Base-by-base conservation (phyloP, 768 basidiomycete genomes). In the Hericium erinaceus region DNA sequence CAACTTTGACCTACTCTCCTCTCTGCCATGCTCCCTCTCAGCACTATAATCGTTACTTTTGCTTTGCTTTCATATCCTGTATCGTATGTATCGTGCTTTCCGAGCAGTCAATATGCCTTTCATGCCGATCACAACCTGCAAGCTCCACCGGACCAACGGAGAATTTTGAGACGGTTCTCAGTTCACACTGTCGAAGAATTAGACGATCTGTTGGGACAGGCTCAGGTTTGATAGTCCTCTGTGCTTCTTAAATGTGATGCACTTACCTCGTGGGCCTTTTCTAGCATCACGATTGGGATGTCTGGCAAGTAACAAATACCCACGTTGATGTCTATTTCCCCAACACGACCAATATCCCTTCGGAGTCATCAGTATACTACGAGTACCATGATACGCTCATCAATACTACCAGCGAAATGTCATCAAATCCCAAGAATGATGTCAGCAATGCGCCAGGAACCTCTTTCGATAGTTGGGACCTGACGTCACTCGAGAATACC, bases 261-360 rank as follows among this genome's bases (percentile, higher is more conserved):
- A 18, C 16, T 46, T 9, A 46, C 16, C 4, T 8, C 44, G 15
- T 16, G 44, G 15, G 2, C n/a, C 16, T 33, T n/a, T n/a, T 0
- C 8, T 53, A 82, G 81, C 65, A 70, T 20, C 64, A 76, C 55
- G 65, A 73, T 54, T 70, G 79, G 44, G 80, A 83, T 61, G 61
- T 84, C 5, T 84, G 82, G 83, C 76, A 79, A 57, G 67, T 75
- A 16, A 68, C 72, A 1, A 63, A 54, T 9, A 70, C 75, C 8
- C 69, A 79, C 60, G 72, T 83, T 57, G 83, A 84, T 57, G 65
- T 84, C 46, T 81, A 79, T 64, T 71, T 73, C 44, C 71, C 75
- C 12, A 46, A 70, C 57, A 50, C 54, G 57, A 66, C 7, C 59
- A 50, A 44, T 58, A 20, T 54, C 8, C 33, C 33, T 33, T 33